These are phyloP conservation scores for Medakamo hakoo DNA, from an alignment of 139 green algal species.

Conservation along the genomic window DNA sequence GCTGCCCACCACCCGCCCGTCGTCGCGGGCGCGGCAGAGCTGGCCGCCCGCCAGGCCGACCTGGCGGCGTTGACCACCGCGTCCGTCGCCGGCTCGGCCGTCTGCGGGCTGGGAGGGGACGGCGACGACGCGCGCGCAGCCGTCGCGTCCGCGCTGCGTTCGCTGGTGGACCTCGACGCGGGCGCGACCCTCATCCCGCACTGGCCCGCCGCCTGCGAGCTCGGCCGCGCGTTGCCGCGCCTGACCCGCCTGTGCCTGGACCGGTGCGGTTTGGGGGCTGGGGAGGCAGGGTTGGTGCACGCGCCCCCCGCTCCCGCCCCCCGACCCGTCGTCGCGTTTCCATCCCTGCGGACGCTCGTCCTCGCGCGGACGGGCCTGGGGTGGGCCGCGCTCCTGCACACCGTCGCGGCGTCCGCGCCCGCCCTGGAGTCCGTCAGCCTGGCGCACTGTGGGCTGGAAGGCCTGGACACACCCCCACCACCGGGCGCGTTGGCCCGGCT, in stretches of 20 bases:
- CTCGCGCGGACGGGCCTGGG: neutral
- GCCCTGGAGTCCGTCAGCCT: neutral
- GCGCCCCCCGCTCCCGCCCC: too few species aligned
- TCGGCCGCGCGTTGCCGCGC: conserved; percentile 22
- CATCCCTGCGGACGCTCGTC: neutral
- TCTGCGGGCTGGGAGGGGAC: conserved; percentile 12
- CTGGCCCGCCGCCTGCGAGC: conserved; percentile 24
- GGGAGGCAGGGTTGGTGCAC: too few species aligned
- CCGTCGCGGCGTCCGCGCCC: neutral
- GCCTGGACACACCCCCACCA: neutral
- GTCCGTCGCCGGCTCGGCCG: conserved; percentile 3
- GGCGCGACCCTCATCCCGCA: conserved; percentile 35
- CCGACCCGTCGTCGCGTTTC: neutral
- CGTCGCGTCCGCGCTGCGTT: conserved; percentile 11
- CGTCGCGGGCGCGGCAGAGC: conserved; percentile 43
- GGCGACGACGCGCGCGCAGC: neutral
- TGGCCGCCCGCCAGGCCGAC: conserved; percentile 5
- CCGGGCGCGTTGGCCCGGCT: neutral
- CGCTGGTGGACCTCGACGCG: conserved; percentile 41
- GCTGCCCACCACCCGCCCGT: conserved; percentile 22
- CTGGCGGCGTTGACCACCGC: conserved; percentile 4
- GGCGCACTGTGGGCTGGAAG: neutral
- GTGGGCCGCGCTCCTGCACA: neutral
- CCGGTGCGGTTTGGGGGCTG: too few species aligned
- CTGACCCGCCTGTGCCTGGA: neutral